Base-by-base conservation (phyloP, 2,329 filamentous ascomycete species). In the Graphilbum ipis-grandicollis region DNA sequence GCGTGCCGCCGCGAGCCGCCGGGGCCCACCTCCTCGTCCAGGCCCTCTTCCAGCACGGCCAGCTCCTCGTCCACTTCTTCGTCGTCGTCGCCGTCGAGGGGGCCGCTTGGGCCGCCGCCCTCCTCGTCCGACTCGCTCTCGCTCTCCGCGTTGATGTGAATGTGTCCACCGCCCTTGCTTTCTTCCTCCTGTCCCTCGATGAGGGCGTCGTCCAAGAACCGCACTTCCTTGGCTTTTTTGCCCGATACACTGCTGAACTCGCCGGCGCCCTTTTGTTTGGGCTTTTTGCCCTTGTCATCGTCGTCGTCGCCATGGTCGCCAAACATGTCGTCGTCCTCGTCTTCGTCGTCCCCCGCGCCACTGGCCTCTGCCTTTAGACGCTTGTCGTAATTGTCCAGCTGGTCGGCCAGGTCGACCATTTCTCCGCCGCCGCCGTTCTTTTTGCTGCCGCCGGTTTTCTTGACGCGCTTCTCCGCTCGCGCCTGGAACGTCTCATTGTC, bases 1-100 rank as follows among this genome's bases (percentile, higher is more conserved):
- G 90, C 90, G 55, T 94, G 84, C 48, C 76, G 81, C 60, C 94
- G 96, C 48, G 92, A 79, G 2, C 81, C 80, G 13, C 90, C 90
- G 2, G 83, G 78, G 2, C 90, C 90, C 6, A 98, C 65, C 54
- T 98, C 90, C 38, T 86, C 79, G 46, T 94, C 90, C 14, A 93
- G 52, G 15, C 74, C 81, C 42, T 80, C 75, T 44, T 82, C 83
- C 25, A 82, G 57, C 34, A 74, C 75, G 21, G 82, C 85, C 44
- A 81, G 71, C 35, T 83, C 76, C n/a, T 71, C 71, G 18, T 79
- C 75, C n/a, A 70, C 71, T 22, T 79, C 74, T 21, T 79, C 71
- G 21, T 70, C 71, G 22, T 78, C 74, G 19, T 79, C 71, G 21
- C 21, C 21, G 21, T 23, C 21, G n/a, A n/a, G n/a, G n/a, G n/a